These are phyloP conservation scores for Amphichorda felina DNA, from an alignment of 2,329 filamentous ascomycete species.

Conservation along the genomic window DNA sequence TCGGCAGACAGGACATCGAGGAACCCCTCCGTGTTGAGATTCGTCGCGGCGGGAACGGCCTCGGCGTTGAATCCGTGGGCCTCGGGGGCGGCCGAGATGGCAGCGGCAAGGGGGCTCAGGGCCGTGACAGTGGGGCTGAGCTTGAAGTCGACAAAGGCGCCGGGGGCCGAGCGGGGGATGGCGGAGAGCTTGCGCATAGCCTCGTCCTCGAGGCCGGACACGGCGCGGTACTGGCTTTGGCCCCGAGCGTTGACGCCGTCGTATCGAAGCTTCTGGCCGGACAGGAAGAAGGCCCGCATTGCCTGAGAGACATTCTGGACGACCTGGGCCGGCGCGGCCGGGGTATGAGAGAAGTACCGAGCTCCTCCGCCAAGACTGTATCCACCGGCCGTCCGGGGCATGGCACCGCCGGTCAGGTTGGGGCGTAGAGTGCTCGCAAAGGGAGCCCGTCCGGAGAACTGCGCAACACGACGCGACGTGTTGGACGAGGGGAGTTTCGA, in stretches of 20 bases:
- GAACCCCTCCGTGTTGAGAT: slow-evolving; percentile 71
- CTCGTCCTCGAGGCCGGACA: slow-evolving; percentile 66
- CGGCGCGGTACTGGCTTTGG: slow-evolving; percentile 65
- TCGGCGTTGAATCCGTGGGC: slow-evolving; percentile 30
- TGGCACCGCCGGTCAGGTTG: slow-evolving; percentile 78
- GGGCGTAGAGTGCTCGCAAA: slow-evolving; percentile 84
- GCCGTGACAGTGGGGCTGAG: slow-evolving; percentile 85
- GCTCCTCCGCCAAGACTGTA: slow-evolving; percentile 58
- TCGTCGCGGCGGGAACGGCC: slow-evolving; percentile 34
- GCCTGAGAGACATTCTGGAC: slow-evolving; percentile 92
- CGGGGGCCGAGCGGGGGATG: slow-evolving; percentile 45
- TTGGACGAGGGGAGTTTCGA: slow-evolving; percentile 35
- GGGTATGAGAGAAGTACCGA: slow-evolving; percentile 83
- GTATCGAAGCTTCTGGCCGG: slow-evolving; percentile 78
- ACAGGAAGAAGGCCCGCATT: slow-evolving; percentile 84
- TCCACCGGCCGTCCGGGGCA: slow-evolving; percentile 80
- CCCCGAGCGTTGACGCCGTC: slow-evolving; percentile 65
- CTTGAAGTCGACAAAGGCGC: slow-evolving; percentile 80
- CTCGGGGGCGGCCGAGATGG: slow-evolving; percentile 31
- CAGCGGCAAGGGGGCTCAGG: slow-evolving; percentile 56
- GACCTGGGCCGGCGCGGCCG: slow-evolving; percentile 77
- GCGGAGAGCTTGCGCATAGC: slow-evolving; percentile 54
- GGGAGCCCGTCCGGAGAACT: slow-evolving; percentile 64
- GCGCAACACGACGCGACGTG: slow-evolving; percentile 38
- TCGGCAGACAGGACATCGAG: slow-evolving; percentile 77